Evolutionary conservation across 2,329 filamentous ascomycete species (phyloP), one percentile per base, ranked within the genome.

Genomic region (Rutstroemia sp.): DNA sequence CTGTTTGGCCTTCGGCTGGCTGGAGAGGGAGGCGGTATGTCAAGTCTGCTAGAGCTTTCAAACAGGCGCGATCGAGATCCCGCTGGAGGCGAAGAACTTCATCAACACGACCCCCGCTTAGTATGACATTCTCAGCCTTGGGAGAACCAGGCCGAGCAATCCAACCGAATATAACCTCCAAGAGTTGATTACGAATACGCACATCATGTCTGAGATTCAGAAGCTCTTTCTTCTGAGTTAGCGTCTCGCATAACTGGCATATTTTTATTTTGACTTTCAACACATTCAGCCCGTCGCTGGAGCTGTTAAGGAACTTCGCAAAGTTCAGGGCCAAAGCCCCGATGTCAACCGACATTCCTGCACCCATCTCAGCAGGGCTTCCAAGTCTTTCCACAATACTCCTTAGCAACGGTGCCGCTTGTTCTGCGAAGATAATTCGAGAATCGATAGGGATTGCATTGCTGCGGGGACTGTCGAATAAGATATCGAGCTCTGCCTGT

Each of bases 91-190:
- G 75, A 1, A 72, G 63, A 49, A 77, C 68, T 55, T 86, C 84
- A 61, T 87, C 84, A 45, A 76, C 74, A 5, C 81, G 75, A n/a
- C 69, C 68, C 23, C 69, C 67, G n/a, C 62, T 65, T 19, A 68
- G 63, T n/a, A 70, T 64, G 2, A 69, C 67, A n/a, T 46, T 54
- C 7, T 72, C 69, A 27, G 49, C 41, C 41, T 80, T 79, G 0
- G 79, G 76, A 18, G 80, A 79, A 14, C 78, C 77, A 18, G 82
- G 81, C 10, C 83, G 76, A 25, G 82, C 79, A 62, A 87, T 86
- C 85, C 85, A 88, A 58, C 81, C 77, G 60, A 86, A 86, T 38
- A 87, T 81, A 57, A 83, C 82, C 66, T 87, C 84, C 10, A 88
- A 73, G 14, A 88, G 72, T 64, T 87, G 83, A 61, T 88, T 88